A percentile compares a stretch with the other conserved stretches of the same genome.
Evolutionary conservation across 192 early-diverging fungal genomes (phyloP).

Genomic region (Diversispora epigaea): DNA sequence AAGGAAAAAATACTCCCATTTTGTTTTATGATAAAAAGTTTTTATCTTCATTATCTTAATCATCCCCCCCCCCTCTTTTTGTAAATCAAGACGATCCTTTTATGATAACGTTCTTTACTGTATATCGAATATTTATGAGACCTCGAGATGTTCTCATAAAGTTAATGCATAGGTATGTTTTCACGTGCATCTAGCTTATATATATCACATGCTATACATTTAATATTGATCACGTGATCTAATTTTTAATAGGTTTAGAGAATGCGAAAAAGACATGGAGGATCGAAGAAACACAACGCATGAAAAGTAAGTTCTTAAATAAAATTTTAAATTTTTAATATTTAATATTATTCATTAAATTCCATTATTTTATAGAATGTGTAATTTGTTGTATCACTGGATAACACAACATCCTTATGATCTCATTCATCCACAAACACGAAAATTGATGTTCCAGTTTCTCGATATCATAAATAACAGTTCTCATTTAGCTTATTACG

Average conservation of each 20-base stretch:
- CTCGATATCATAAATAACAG: slow-evolving; percentile 30
- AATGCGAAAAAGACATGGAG: neutral
- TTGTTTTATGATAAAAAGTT: neutral
- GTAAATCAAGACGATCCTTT: slow-evolving; percentile 16
- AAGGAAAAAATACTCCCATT: neutral
- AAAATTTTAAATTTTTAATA: neutral
- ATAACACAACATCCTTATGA: slow-evolving; percentile 45
- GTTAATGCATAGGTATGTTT: neutral
- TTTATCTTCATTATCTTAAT: neutral
- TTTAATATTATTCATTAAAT: neutral
- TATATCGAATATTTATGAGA: slow-evolving; percentile 22
- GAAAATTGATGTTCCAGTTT: slow-evolving; percentile 35
- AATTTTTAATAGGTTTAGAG: neutral
- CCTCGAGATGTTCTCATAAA: slow-evolving; percentile 16
- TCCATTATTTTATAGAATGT: slow-evolving; percentile 34
- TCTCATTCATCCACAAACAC: slow-evolving; percentile 41
- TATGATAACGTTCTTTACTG: slow-evolving; percentile 7
- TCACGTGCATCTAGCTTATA: neutral
- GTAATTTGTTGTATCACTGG: slow-evolving; percentile 40
- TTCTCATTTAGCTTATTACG: slow-evolving; percentile 38
- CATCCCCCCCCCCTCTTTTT: neutral
- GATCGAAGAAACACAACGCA: neutral
- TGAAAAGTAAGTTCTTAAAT: slow-evolving; percentile 16
- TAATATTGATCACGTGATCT: no score
- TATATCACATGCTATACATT: neutral